Evolutionary conservation across 2,329 filamentous ascomycete genomes (phyloP).

Genomic region (Beauveria caledonica): DNA sequence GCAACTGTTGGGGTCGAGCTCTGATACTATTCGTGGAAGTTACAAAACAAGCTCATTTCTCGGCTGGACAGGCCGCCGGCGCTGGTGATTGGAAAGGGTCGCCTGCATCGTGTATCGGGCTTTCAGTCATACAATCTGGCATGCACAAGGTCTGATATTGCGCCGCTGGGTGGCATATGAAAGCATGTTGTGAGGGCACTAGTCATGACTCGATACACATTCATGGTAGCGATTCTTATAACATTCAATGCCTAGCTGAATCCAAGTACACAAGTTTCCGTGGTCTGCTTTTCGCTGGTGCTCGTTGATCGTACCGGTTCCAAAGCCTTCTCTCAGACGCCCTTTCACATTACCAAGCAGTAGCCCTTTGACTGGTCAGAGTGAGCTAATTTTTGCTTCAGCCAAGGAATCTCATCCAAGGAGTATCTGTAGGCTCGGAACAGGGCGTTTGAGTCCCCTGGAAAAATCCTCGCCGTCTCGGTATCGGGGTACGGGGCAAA

Average conservation of each 20-base stretch:
- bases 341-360: too few species aligned
- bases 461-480: slow-evolving; percentile 19
- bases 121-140: too few species aligned
- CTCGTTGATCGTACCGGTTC: too few species aligned
- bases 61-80: neutral
- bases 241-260: too few species aligned
- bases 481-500: slow-evolving; percentile 20
- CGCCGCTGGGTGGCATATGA: too few species aligned
- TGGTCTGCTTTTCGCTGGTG: too few species aligned
- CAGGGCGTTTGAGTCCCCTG: slow-evolving; percentile 22
- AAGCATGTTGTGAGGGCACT: too few species aligned
- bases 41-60: neutral
- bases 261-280: too few species aligned
- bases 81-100: neutral
- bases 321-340: too few species aligned
- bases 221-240: too few species aligned
- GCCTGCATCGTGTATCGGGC: neutral
- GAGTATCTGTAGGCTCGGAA: slow-evolving; percentile 22
- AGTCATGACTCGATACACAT: too few species aligned
- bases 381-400: slow-evolving; percentile 10
- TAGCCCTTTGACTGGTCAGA: neutral
- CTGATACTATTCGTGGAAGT: neutral
- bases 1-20: neutral
- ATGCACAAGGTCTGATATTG: too few species aligned
- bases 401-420: slow-evolving; percentile 21